These are phyloP conservation scores for Closterium sp. DNA, from an alignment of 139 green algal genomes.

Conservation along the genomic window DNA sequence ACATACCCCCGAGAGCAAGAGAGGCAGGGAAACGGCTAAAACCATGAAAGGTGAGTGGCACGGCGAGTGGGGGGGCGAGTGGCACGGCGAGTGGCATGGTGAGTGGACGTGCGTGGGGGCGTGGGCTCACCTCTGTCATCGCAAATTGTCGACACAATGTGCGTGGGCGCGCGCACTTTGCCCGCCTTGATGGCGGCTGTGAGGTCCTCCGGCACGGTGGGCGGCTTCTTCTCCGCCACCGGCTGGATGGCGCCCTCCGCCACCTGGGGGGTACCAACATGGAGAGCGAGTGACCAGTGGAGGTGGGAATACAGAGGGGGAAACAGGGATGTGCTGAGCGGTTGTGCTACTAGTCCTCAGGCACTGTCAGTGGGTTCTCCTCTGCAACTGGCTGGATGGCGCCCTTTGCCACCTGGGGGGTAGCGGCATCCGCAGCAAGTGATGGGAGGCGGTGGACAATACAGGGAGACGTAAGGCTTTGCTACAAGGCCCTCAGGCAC, in stretches of 20 bases:
- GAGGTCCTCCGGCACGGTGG: constrained; percentile 75
- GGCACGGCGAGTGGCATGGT: too few relatives aligned
- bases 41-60: too few relatives aligned
- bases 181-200: constrained; percentile 73
- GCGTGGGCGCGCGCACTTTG: constrained; percentile 84
- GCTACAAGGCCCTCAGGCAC: constrained; percentile 77
- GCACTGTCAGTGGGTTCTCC: neutral
- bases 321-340: too few relatives aligned
- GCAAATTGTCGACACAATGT: constrained; percentile 89
- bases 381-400: constrained; percentile 52
- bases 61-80: too few relatives aligned
- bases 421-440: too few relatives aligned
- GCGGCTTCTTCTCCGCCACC: constrained; percentile 62
- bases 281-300: too few relatives aligned
- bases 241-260: constrained; percentile 63
- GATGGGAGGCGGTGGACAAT: too few relatives aligned
- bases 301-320: neutral
- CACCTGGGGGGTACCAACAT: constrained; percentile 35
- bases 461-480: too few relatives aligned
- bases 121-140: constrained; percentile 78
- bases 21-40: too few relatives aligned
- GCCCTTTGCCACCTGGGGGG: constrained; percentile 52
- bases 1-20: too few relatives aligned
- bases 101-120: too few relatives aligned
- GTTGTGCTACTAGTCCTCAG: neutral